These are phyloP conservation scores for Vickermania ingenoplastis DNA, from an alignment of 208 protist species.

Conservation along the genomic window DNA sequence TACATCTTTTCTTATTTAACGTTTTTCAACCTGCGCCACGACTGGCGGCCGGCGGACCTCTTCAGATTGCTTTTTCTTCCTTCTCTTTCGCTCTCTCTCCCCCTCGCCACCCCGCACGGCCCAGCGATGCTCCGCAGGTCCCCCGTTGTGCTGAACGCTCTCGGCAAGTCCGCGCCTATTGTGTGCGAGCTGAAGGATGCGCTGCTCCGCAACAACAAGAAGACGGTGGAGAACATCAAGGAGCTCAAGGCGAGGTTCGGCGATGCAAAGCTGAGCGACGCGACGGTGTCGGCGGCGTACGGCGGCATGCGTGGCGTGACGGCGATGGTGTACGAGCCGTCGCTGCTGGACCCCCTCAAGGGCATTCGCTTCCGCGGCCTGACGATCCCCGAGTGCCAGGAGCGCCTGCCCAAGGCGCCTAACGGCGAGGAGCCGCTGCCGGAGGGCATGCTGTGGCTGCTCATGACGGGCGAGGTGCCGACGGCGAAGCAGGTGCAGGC, in stretches of 20 bases:
- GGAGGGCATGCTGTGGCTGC: conserved; percentile 95
- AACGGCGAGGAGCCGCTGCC: conserved; percentile 89
- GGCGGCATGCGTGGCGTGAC: conserved; percentile 95
- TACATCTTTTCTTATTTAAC: too few species aligned
- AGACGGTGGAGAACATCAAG: conserved; percentile 46
- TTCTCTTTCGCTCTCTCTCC: too few species aligned
- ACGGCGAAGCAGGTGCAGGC: conserved; percentile 61
- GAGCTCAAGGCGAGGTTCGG: conserved; percentile 48
- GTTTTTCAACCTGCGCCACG: too few species aligned
- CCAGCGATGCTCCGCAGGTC: too few species aligned
- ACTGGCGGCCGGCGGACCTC: too few species aligned
- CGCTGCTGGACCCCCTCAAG: too few species aligned
- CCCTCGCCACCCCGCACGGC: too few species aligned
- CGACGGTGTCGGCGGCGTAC: conserved; percentile 87
- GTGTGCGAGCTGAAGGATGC: conserved; percentile 19
- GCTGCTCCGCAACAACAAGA: conserved; percentile 7
- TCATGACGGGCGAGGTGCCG: conserved; percentile 94
- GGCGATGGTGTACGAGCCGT: conserved; percentile 94
- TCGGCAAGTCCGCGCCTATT: conserved; percentile 13
- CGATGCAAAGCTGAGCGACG: conserved; percentile 64
- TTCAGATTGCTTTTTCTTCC: too few species aligned
- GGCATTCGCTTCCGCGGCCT: conserved; percentile 96
- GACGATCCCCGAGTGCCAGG: conserved; percentile 92
- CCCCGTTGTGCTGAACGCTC: too few species aligned
- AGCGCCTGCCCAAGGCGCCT: conserved; percentile 82